phyloP scores from a whole-genome alignment of 306 rosid genomes.

The Acacia melanoxylon region DNA sequence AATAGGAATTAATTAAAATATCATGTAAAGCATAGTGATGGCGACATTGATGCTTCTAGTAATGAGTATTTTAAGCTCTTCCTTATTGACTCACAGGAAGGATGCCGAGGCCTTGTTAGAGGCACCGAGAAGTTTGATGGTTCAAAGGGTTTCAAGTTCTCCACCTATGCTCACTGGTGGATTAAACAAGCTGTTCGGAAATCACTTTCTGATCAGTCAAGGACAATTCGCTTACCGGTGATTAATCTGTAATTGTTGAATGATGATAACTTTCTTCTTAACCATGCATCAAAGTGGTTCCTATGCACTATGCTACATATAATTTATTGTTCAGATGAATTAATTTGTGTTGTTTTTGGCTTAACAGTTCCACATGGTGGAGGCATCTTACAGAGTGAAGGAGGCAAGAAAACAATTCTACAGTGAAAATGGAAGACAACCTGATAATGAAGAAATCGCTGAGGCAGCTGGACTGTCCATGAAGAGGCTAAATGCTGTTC shows the following conservation, averaged over 20 bases:
- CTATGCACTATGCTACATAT: background rate
- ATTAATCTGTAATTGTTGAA: constrained; percentile 33
- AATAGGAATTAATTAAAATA: background rate
- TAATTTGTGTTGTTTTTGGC: constrained; percentile 28
- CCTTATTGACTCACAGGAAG: constrained; percentile 62
- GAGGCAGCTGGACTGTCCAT: constrained; percentile 86
- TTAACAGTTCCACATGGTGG: constrained; percentile 92
- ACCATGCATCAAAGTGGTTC: background rate
- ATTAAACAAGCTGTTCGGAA: constrained; percentile 91
- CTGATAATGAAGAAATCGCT: constrained; percentile 79
- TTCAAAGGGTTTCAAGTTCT: constrained; percentile 95
- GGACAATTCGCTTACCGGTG: constrained; percentile 94
- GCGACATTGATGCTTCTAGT: constrained; percentile 20
- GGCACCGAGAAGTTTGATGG: constrained; percentile 95
- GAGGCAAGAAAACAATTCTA: constrained; percentile 82
- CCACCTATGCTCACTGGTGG: constrained; percentile 99
- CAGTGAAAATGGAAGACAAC: constrained; percentile 78
- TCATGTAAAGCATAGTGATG: constrained; percentile 10
- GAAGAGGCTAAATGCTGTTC: constrained; percentile 85
- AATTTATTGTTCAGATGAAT: constrained; percentile 1
- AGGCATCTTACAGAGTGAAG: constrained; percentile 86
- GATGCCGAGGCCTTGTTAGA: constrained; percentile 93
- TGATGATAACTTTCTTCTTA: constrained; percentile 8
- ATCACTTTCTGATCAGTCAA: constrained; percentile 84
- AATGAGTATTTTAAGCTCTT: constrained; percentile 1